phyloP scores from a whole-genome alignment of 202 grass and related monocot species.

The Carex sylvatica region DNA sequence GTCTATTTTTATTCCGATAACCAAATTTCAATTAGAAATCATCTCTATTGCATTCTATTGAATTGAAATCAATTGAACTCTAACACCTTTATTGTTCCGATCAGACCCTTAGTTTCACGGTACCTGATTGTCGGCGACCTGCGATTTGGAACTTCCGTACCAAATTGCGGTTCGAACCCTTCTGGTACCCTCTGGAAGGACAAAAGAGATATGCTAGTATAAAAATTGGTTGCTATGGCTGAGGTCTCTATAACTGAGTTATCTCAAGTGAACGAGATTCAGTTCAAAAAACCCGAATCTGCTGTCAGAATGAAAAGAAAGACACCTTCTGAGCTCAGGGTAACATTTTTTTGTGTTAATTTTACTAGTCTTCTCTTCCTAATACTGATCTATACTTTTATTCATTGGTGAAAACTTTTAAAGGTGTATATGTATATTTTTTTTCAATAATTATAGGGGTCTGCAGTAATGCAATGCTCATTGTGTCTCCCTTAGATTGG shows the following conservation, averaged over 20 bases:
- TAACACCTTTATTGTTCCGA: too few species aligned
- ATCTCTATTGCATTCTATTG: too few species aligned
- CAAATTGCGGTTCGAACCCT: too few species aligned
- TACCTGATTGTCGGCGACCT: too few species aligned
- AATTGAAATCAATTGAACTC: too few species aligned
- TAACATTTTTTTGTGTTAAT: constrained; percentile 17
- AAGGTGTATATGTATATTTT: background rate
- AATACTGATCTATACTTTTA: background rate
- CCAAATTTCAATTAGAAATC: too few species aligned
- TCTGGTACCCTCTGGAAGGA: background rate
- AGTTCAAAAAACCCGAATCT: constrained; percentile 30
- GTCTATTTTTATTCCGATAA: too few species aligned
- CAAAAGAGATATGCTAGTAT: constrained; percentile 23
- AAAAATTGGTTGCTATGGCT: constrained; percentile 34
- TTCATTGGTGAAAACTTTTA: background rate
- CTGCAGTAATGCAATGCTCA: background rate
- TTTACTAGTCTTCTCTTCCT: background rate
- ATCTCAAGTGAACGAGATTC: constrained; percentile 27
- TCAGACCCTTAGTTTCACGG: too few species aligned
- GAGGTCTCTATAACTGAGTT: constrained; percentile 50
- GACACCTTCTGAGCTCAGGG: constrained; percentile 76
- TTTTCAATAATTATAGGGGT: background rate
- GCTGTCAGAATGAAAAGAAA: constrained; percentile 71
- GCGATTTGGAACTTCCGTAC: too few species aligned
- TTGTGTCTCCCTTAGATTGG: background rate